Conservation (phyloP, 768 basidiomycete genomes). For the Dendrothele bispora region DNA sequence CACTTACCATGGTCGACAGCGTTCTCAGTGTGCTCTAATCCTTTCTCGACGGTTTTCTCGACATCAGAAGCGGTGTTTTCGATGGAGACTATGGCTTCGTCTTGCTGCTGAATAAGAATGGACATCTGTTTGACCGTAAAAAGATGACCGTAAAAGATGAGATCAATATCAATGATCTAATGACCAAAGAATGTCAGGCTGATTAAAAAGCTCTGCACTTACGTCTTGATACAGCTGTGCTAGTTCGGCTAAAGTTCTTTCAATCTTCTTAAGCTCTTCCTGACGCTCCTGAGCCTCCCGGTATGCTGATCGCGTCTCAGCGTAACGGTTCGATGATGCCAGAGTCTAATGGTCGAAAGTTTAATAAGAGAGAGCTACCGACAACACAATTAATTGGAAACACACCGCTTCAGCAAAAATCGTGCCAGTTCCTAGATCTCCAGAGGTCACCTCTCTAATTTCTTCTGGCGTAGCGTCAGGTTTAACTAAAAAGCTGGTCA, state of each 20-base stretch:
- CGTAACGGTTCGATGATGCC: constrained; percentile 76
- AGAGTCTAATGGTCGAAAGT: constrained; percentile 47
- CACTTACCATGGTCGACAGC: no score
- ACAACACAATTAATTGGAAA: background rate
- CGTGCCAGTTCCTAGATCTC: background rate
- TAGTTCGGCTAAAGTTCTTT: constrained; percentile 84
- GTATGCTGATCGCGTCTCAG: constrained; percentile 78
- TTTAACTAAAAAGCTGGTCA: constrained; percentile 56
- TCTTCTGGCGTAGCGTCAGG: constrained; percentile 85
- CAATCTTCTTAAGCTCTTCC: constrained; percentile 81
- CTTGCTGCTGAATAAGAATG: no score
- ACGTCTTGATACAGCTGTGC: constrained; percentile 88
- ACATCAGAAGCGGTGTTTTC: no score
- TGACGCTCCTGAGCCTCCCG: constrained; percentile 89
- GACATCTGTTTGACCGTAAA: no score
- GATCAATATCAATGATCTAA: no score
- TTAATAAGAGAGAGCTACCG: background rate
- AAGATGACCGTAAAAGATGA: no score
- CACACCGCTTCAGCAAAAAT: background rate
- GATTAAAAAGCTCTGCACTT: no score
- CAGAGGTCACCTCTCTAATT: constrained; percentile 55
- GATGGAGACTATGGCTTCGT: no score
- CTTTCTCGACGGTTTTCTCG: no score
- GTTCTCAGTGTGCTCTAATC: no score
- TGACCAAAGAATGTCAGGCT: no score